Conservation (phyloP, 1,284 basidiomycete genomes). For the Fomitopsis betulina region DNA sequence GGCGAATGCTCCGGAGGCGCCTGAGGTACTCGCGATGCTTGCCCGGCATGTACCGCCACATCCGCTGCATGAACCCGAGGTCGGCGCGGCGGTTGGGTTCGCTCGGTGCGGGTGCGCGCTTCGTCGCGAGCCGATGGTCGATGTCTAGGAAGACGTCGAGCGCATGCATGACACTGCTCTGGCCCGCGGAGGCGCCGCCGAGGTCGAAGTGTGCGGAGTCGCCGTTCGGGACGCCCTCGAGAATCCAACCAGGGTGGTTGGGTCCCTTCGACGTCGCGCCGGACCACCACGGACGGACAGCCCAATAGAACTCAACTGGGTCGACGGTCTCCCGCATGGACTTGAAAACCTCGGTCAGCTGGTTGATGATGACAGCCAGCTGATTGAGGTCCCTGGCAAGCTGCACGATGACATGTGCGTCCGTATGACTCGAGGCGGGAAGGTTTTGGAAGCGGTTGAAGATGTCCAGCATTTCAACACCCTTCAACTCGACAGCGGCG, state of each 20-base stretch:
- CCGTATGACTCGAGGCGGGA: constrained; percentile 56
- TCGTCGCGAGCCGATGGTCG: constrained; percentile 76
- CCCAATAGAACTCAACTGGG: constrained; percentile 88
- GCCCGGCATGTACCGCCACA: constrained; percentile 82
- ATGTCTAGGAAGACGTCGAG: constrained; percentile 79
- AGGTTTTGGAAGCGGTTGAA: constrained; percentile 81
- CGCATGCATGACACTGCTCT: constrained; percentile 86
- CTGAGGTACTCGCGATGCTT: constrained; percentile 65
- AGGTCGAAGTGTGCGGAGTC: constrained; percentile 55
- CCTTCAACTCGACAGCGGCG: constrained; percentile 82
- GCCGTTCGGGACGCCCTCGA: constrained; percentile 62
- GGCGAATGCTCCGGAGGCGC: constrained; percentile 54
- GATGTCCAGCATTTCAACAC: constrained; percentile 81
- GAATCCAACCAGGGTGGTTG: constrained; percentile 58
- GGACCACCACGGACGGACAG: constrained; percentile 90
- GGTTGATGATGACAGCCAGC: constrained; percentile 69
- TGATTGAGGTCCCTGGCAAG: constrained; percentile 71
- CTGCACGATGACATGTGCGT: constrained; percentile 42
- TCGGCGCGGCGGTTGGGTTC: constrained; percentile 59
- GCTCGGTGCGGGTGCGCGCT: constrained; percentile 68
- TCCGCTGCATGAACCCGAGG: constrained; percentile 75
- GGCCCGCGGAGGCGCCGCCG: constrained; percentile 91
- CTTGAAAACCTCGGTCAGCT: constrained; percentile 65
- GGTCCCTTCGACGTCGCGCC: constrained; percentile 71
- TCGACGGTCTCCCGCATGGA: constrained; percentile 75